These are phyloP conservation scores for Pythium insidiosum DNA, from an alignment of 352 stramenopile species.

Conservation along the genomic window DNA sequence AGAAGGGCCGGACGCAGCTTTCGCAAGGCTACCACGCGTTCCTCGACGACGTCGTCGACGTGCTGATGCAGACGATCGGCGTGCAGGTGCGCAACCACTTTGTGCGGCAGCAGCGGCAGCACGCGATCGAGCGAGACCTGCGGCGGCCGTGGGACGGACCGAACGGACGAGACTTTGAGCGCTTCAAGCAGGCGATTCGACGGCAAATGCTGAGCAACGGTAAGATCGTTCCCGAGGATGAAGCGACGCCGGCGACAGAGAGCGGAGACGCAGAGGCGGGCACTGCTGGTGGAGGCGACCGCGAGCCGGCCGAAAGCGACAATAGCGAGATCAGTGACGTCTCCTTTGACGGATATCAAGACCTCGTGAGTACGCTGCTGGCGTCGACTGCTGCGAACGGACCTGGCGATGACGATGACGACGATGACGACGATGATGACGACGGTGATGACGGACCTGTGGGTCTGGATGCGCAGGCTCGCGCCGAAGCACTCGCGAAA, in stretches of 20 bases:
- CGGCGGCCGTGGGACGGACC: slow-evolving; percentile 62
- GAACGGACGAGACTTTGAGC: slow-evolving; percentile 45
- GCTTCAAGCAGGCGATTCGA: slow-evolving; percentile 41
- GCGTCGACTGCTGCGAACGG: background rate
- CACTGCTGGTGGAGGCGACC: background rate
- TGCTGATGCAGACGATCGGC: slow-evolving; percentile 43
- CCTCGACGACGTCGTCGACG: slow-evolving; percentile 43
- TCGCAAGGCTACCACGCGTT: slow-evolving; percentile 46
- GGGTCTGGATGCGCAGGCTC: slow-evolving; percentile 21
- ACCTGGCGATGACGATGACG: background rate
- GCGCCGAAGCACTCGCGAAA: slow-evolving; percentile 16
- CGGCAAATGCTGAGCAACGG: slow-evolving; percentile 28
- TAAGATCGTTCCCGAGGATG: too few relatives aligned
- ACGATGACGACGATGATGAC: slow-evolving; percentile 7
- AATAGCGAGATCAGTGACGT: slow-evolving; percentile 79
- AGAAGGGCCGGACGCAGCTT: slow-evolving; percentile 30
- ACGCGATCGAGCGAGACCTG: slow-evolving; percentile 43
- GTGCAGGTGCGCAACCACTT: slow-evolving; percentile 40
- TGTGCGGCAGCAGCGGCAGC: slow-evolving; percentile 51
- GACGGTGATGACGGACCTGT: slow-evolving; percentile 16
- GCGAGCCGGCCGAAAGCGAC: slow-evolving; percentile 19
- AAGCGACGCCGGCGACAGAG: too few relatives aligned
- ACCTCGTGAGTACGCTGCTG: slow-evolving; percentile 28
- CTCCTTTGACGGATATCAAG: slow-evolving; percentile 53
- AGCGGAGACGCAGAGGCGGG: too few relatives aligned